Conservation (phyloP, 306 rosid genomes). For the Adenanthera pavonina region DNA sequence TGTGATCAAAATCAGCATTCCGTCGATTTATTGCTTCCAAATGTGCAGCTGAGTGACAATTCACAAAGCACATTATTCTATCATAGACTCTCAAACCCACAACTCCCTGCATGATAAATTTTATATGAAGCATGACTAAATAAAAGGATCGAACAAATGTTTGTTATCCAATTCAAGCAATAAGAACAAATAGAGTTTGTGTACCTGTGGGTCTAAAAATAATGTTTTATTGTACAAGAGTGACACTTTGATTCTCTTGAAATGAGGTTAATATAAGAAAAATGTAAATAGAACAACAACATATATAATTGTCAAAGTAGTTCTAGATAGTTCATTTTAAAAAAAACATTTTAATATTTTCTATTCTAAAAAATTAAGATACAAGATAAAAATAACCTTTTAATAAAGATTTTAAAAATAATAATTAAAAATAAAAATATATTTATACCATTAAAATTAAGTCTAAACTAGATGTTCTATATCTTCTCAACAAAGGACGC, state of each 20-base stretch:
- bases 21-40: slow-evolving; percentile 95
- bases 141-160: not conserved
- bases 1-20: slow-evolving; percentile 97
- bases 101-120: slow-evolving; percentile 79
- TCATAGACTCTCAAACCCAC: slow-evolving; percentile 97
- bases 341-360: too few species aligned
- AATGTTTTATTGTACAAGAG: not conserved
- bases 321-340: too few species aligned
- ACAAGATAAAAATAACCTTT: too few species aligned
- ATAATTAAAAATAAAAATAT: too few species aligned
- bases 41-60: slow-evolving; percentile 99
- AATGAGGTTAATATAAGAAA: not conserved
- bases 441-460: too few species aligned
- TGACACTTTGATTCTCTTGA: not conserved
- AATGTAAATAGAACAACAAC: too few species aligned
- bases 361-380: too few species aligned
- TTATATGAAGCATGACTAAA: not conserved
- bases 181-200: too few species aligned
- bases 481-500: slow-evolving; percentile 91
- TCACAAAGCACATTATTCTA: slow-evolving; percentile 97
- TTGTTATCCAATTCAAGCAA: not conserved
- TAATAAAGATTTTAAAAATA: too few species aligned
- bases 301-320: too few species aligned
- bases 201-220: not conserved
- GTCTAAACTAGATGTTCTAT: too few species aligned